Evolutionary conservation across 768 basidiomycete species (phyloP).

Genomic region (Porphyrellus cyaneotinctus): DNA sequence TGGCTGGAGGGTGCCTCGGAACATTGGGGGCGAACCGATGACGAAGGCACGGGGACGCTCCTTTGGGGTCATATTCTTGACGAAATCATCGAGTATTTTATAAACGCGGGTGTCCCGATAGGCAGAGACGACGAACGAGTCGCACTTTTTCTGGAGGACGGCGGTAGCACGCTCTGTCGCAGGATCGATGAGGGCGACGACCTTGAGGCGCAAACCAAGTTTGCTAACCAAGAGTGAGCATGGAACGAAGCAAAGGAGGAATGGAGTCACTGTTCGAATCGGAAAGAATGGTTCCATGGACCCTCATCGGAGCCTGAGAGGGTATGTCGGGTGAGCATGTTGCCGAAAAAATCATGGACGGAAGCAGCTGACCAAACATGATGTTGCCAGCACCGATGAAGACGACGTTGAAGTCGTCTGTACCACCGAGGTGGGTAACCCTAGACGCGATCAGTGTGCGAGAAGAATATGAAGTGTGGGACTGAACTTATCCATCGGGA

Average conservation of each 20-base stretch:
- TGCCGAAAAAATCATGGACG: not conserved
- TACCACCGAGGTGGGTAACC: constrained; percentile 48
- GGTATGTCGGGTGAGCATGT: constrained; percentile 5
- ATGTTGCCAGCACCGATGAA: constrained; percentile 97
- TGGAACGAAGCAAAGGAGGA: not conserved
- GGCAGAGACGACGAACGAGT: constrained; percentile 89
- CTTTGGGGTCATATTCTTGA: constrained; percentile 58
- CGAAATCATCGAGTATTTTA: constrained; percentile 83
- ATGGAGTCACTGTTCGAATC: constrained; percentile 72
- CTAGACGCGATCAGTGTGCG: constrained; percentile 30
- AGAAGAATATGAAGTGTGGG: not conserved
- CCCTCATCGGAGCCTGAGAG: constrained; percentile 75
- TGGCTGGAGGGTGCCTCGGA: constrained; percentile 70
- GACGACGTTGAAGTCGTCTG: constrained; percentile 86
- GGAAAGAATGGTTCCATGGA: constrained; percentile 92
- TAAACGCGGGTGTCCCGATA: constrained; percentile 86
- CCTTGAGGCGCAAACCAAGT: constrained; percentile 92
- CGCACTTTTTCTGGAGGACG: constrained; percentile 85
- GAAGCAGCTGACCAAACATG: constrained; percentile 76
- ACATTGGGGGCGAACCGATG: constrained; percentile 92
- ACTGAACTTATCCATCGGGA: constrained; percentile 76
- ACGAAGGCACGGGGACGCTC: constrained; percentile 79
- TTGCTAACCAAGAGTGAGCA: constrained; percentile 50
- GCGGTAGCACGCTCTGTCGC: constrained; percentile 73
- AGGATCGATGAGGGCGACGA: constrained; percentile 93